Evolutionary conservation across 352 stramenopile genomes (phyloP), one percentile per base, ranked within the genome.

Genomic region (Globisporangium polare): DNA sequence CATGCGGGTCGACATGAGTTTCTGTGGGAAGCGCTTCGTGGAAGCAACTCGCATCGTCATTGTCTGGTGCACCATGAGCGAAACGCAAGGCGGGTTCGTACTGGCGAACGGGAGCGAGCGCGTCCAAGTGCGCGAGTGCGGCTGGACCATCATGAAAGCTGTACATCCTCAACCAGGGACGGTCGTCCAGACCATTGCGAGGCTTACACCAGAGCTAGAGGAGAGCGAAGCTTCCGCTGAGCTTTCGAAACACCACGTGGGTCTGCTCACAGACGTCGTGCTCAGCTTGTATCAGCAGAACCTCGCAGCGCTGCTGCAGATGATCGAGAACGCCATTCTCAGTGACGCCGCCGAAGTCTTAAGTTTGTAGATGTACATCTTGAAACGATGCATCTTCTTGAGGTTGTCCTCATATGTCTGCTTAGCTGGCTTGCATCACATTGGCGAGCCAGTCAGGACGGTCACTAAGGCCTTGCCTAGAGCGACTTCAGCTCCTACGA

Each of bases 211-310:
- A 5, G 27, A 61, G 26, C 55, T 61, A 4, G 39, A 53, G 10
- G 12, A 27, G 13, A 7, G 10, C 5, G 12, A 9, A n/a, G n/a
- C 7, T 6, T 18, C 26, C 49, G 27, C 26, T 0, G 27, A 42
- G 18, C 5, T 17, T 5, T 4, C 8, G 9, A 17, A 49, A 15
- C 17, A 39, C 2, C 33, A 35, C 24, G 45, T 57, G 20, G 46
- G 58, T 7, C 33, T 56, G 0, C 35, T 63, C 46, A 63, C 58
- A 6, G 58, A 63, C 26, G 17, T 63, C 17, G 29, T 63, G 33
- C n/a, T 63, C 17, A 42, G 58, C 20, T 56, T 47, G 9, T 57
- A 51, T 31, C 22, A 41, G 24, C 46, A 56, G 45, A 63, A 63
- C 47, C 49, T 63, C 17, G 26, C 33, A 18, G 43, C 17, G 22